These are phyloP conservation scores for Didymella pomorum DNA, from an alignment of 2,329 filamentous ascomycete species.

Conservation along the genomic window DNA sequence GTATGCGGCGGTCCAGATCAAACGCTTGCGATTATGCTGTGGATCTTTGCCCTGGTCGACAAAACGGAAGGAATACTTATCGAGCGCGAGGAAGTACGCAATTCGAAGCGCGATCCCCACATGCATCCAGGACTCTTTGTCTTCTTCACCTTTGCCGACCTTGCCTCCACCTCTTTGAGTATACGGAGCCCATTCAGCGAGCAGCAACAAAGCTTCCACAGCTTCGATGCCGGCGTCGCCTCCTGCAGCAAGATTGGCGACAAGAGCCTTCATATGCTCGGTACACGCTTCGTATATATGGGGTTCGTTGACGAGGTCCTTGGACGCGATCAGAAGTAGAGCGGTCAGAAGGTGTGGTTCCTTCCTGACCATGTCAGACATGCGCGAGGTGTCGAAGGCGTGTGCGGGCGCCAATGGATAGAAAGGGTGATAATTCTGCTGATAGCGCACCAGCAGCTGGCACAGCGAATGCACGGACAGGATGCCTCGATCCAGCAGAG, in stretches of 20 bases:
- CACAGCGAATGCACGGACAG: conserved; percentile 58
- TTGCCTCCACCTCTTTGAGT: conserved; percentile 67
- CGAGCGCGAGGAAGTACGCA: conserved; percentile 74
- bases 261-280: conserved; percentile 73
- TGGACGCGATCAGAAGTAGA: conserved; percentile 74
- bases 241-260: conserved; percentile 72
- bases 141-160: conserved; percentile 75
- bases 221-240: conserved; percentile 73
- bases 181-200: conserved; percentile 78
- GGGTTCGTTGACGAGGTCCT: conserved; percentile 71
- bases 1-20: conserved; percentile 69
- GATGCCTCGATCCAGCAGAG: conserved; percentile 52
- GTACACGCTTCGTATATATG: conserved; percentile 71
- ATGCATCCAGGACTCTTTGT: conserved; percentile 80
- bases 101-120: conserved; percentile 74
- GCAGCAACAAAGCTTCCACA: conserved; percentile 72
- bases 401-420: conserved; percentile 71
- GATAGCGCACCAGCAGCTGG: conserved; percentile 66
- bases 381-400: conserved; percentile 63
- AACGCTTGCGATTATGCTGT: conserved; percentile 67
- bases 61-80: conserved; percentile 71
- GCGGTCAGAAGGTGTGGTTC: conserved; percentile 75
- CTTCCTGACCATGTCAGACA: conserved; percentile 65
- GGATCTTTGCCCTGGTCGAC: conserved; percentile 67
- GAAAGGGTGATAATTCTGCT: conserved; percentile 72